These are phyloP conservation scores for Psilocybe tampanensis DNA, from an alignment of 768 basidiomycete genomes.

Conservation along the genomic window DNA sequence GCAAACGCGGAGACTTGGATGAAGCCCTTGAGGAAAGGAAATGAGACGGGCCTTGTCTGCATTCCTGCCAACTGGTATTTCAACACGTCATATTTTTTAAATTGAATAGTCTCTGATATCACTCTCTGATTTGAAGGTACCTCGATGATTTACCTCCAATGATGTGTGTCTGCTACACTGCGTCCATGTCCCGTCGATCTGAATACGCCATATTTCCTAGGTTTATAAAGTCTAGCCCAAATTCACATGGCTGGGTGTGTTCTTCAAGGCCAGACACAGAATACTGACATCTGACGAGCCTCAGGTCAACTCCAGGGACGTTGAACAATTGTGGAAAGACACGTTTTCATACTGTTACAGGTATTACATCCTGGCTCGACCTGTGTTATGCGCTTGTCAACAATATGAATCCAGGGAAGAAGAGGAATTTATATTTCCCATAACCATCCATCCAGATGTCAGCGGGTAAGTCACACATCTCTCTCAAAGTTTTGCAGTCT, in stretches of 20 bases:
- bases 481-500: neutral
- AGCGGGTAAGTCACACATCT: constrained; percentile 49
- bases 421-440: constrained; percentile 69
- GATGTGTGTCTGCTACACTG: constrained; percentile 46
- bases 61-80: constrained; percentile 73
- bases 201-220: constrained; percentile 29
- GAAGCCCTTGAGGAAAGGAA: constrained; percentile 68
- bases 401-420: constrained; percentile 45
- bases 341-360: constrained; percentile 70
- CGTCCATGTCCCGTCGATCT: neutral
- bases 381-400: constrained; percentile 2
- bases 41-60: constrained; percentile 57
- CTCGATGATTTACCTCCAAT: constrained; percentile 76
- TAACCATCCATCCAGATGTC: constrained; percentile 81
- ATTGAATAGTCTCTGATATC: neutral
- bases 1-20: constrained; percentile 68
- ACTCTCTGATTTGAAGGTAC: constrained; percentile 42
- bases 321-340: constrained; percentile 78
- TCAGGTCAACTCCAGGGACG: constrained; percentile 64
- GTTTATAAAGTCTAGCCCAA: constrained; percentile 69
- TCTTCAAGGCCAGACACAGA: neutral
- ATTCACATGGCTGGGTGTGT: constrained; percentile 72
- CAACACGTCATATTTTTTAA: neutral
- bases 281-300: neutral
- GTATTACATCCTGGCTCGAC: constrained; percentile 28